Conservation (phyloP, 805 yeast genomes). For the Starmerella apis region DNA sequence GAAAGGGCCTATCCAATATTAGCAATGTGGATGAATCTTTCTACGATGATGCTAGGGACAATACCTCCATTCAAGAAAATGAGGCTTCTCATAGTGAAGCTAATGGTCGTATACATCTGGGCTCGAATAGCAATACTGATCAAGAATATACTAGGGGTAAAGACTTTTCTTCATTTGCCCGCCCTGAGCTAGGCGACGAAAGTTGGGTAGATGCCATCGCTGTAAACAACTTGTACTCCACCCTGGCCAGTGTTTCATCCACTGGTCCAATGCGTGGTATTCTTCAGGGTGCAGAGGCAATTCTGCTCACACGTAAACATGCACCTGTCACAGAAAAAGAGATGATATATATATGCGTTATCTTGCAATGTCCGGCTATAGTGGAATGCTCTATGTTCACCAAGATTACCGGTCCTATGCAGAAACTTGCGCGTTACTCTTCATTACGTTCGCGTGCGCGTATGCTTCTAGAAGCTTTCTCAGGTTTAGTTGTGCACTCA, state of each 20-base stretch:
- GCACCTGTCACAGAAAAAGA: conserved; percentile 18
- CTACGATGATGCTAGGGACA: no score
- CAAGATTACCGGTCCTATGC: conserved; percentile 27
- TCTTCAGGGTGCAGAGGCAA: conserved; percentile 26
- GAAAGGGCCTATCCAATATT: no score
- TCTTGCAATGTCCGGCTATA: conserved; percentile 26
- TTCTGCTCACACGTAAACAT: conserved; percentile 21
- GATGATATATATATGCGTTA: conserved; percentile 21
- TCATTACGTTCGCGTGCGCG: conserved; percentile 37
- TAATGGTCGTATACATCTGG: no score
- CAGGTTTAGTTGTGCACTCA: conserved; percentile 52
- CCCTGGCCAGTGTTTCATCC: conserved; percentile 19
- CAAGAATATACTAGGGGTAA: neutral
- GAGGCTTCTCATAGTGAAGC: no score
- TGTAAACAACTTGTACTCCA: conserved; percentile 16
- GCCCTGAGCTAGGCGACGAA: neutral
- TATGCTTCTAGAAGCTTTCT: conserved; percentile 54
- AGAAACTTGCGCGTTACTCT: conserved; percentile 26
- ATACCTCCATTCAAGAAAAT: no score
- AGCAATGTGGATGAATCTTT: neutral
- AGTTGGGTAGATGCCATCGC: conserved; percentile 11
- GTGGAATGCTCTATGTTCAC: conserved; percentile 28
- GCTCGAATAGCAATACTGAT: no score
- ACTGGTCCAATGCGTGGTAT: conserved; percentile 27
- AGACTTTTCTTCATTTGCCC: neutral